Percentiles rank a stretch among this genome's conserved stretches.
These are phyloP conservation scores for Phytophthora hibernalis DNA, from an alignment of 352 stramenopile species.

Conservation along the genomic window DNA sequence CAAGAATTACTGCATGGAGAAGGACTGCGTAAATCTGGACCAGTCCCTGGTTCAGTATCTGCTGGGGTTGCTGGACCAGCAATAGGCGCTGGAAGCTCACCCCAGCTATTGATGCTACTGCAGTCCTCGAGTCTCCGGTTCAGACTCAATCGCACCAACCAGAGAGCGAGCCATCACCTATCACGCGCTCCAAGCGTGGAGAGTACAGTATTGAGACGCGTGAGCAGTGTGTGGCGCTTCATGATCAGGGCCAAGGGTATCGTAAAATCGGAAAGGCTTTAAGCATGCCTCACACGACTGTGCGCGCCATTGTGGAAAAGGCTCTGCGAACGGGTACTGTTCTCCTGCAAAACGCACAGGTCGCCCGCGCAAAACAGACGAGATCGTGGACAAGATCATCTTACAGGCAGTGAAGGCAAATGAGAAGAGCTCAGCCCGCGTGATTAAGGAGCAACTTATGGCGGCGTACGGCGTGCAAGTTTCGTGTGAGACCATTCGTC, in stretches of 20 bases:
- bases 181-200: conserved; percentile 45
- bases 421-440: conserved; percentile 62
- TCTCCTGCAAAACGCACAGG: conserved; percentile 56
- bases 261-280: conserved; percentile 66
- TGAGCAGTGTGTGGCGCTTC: conserved; percentile 63
- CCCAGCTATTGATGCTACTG: neutral
- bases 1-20: conserved; percentile 24
- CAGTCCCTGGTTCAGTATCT: neutral
- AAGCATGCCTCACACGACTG: conserved; percentile 73
- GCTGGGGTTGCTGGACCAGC: neutral
- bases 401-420: conserved; percentile 63
- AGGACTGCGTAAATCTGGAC: neutral
- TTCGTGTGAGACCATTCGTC: conserved; percentile 75
- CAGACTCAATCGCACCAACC: neutral
- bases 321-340: conserved; percentile 60
- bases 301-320: conserved; percentile 78
- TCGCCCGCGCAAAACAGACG: conserved; percentile 68
- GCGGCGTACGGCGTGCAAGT: conserved; percentile 57
- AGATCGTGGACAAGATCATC: conserved; percentile 72
- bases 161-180: neutral
- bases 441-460: conserved; percentile 66
- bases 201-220: conserved; percentile 68
- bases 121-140: neutral
- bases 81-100: neutral
- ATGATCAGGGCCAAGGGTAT: conserved; percentile 61